Evolutionary conservation across 352 stramenopile genomes (phyloP).

Genomic region (Phytophthora pinifolia): DNA sequence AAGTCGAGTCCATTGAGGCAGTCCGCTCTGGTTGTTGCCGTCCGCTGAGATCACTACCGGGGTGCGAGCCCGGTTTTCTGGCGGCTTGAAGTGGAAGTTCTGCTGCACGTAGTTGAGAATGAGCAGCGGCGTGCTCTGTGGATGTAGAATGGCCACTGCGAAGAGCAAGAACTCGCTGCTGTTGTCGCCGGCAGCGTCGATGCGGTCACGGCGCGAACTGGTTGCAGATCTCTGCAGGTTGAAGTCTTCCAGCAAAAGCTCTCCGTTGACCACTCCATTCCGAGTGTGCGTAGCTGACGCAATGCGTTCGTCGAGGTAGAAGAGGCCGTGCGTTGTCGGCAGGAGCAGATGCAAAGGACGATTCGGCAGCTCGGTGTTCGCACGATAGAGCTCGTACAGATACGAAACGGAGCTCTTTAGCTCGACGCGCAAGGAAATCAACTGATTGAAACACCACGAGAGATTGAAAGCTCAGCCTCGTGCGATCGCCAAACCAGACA

Average conservation of each 20-base stretch:
- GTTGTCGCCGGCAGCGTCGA: constrained; percentile 2
- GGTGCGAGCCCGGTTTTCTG: constrained; percentile 21
- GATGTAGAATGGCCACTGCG: constrained; percentile 60
- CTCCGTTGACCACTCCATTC: constrained; percentile 64
- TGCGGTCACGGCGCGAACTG: constrained; percentile 1
- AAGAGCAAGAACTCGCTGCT: constrained; percentile 64
- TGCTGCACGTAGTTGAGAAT: constrained; percentile 69
- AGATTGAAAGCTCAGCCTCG: constrained; percentile 5
- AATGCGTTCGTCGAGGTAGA: constrained; percentile 69
- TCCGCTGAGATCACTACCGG: constrained; percentile 18
- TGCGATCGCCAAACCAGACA: background rate
- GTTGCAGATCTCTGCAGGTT: constrained; percentile 36
- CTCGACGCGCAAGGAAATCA: constrained; percentile 65
- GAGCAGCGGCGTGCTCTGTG: constrained; percentile 55
- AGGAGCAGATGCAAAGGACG: constrained; percentile 67
- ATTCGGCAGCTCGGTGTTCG: constrained; percentile 55
- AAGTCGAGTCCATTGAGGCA: constrained; percentile 23
- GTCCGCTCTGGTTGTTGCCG: constrained; percentile 16
- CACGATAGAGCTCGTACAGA: constrained; percentile 79
- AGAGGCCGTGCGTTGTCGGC: constrained; percentile 62
- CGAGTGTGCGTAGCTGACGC: constrained; percentile 59
- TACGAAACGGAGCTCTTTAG: constrained; percentile 52
- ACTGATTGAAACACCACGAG: constrained; percentile 20
- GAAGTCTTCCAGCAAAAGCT: constrained; percentile 73
- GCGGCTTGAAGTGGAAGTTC: constrained; percentile 63